phyloP scores from a whole-genome alignment of 805 yeast species.

The Yarrowia divulgata region DNA sequence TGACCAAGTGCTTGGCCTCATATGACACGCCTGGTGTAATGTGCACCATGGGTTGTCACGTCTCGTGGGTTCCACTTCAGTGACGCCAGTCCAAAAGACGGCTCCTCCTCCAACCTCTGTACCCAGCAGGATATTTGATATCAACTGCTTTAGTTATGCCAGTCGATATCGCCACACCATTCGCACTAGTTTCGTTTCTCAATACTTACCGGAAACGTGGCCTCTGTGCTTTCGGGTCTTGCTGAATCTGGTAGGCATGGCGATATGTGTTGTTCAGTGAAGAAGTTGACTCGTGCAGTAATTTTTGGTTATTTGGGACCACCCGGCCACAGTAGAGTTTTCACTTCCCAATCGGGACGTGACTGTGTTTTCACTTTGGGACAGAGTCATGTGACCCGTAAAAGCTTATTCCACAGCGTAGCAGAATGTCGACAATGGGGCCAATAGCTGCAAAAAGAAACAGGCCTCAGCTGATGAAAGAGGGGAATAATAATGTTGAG shows the following conservation, averaged over 20 bases:
- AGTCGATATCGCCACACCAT: conserved; percentile 40
- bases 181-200: conserved; percentile 39
- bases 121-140: conserved; percentile 33
- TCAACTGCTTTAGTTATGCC: conserved; percentile 36
- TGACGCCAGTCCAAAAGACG: too few species aligned
- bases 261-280: conserved; percentile 40
- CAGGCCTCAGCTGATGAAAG: neutral
- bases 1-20: too few species aligned
- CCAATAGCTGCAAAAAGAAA: neutral
- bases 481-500: neutral
- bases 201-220: conserved; percentile 95
- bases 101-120: conserved; percentile 3
- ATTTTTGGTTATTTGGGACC: conserved; percentile 33
- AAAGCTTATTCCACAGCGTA: neutral
- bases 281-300: conserved; percentile 10
- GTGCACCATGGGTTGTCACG: too few species aligned
- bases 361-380: conserved; percentile 18
- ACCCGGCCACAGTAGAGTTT: neutral
- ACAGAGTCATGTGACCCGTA: conserved; percentile 18
- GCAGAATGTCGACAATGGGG: neutral
- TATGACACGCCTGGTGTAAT: too few species aligned
- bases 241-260: conserved; percentile 98
- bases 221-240: conserved; percentile 99
- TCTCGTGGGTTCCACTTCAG: too few species aligned
- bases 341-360: conserved; percentile 37